Base-by-base conservation (phyloP, 1,284 basidiomycete species). In the Sporisorium iseilematis-ciliati region DNA sequence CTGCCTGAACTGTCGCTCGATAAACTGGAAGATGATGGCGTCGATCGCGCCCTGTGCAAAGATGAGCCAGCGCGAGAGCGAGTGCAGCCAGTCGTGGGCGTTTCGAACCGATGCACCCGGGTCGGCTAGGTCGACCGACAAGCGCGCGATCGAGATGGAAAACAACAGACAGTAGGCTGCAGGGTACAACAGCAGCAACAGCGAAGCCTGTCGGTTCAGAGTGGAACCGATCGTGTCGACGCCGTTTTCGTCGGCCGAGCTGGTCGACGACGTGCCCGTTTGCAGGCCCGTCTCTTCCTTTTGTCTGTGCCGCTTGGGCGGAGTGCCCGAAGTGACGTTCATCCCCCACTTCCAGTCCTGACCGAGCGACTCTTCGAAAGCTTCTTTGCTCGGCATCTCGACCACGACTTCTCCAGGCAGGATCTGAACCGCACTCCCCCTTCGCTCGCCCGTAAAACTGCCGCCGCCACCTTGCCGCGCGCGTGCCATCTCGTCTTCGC, bases 31-130 rank as follows among this genome's bases (percentile, higher is more conserved):
- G 66, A 82, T 79, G 38, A 82, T 25, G 2, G 79, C 80, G 50
- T 82, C 80, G 43, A 80, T 73, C 4, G 60, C 67, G 4, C 80
- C 80, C 50, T 82, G 80, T 29, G 80, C 79, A 58, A 82, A 82
- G 56, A 82, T 74, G 23, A 79, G 25, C 80, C 80, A 82, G 16
- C 80, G 52, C 0, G 58, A 55, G 3, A 81, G 51, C 7, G 53
- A 48, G 45, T 79, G 75, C 14, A 82, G 65, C 54, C 69, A 68
- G 10, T 79, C 75, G 25, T 75, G 65, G 7, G 68, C 38, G 45
- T 62, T 63, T 2, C 58, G 40, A 2, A 65, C 54, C 26, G 51
- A 45, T 18, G 55, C 52, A 0, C 35, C 53, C 7, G 70, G 70
- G 26, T 77, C 54, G 8, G 67, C 73, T 31, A 82, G 29, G 23